Base-by-base conservation (phyloP, 306 rosid species). In the Adenanthera pavonina region DNA sequence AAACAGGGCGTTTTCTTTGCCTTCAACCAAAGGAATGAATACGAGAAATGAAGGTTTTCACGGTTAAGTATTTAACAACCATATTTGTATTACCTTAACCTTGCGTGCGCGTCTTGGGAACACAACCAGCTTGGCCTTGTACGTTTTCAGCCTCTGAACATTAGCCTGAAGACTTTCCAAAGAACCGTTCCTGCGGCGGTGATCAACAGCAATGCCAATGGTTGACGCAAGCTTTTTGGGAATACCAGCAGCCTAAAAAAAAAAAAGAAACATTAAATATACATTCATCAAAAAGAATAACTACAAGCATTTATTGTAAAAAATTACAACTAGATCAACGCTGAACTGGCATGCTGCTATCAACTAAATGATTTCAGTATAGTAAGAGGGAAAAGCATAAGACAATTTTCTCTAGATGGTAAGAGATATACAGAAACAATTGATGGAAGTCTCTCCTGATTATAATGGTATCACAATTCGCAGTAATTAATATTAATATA, bases 91-190 rank as follows among this genome's bases (percentile, higher is more conserved):
- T 59, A 88, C 84, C 89, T 85, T 88, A 9, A 81, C 74, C 46
- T 83, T 84, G 46, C 81, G 78, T 16, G 87, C 88, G 20, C 88
- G 84, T 72, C 90, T 89, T 77, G 92, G 92, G 88, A 89, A 89
- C 56, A 89, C 88, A 2, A 86, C 89, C 48, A 84, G 61, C 69
- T 89, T 89, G n/a, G 89, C 90, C 89, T 82, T 84, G 75, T 77
- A 89, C 17, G 88, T 86, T 66, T 89, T 89, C 66, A 86, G 76
- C 83, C 92, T 85, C 62, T 80, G 90, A 7, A 85, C 86, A 74
- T 84, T 86, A 52, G 76, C 74, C 66, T 89, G 90, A 11, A 89
- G 85, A 41, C 92, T 73, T 49, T 89, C 90, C 71, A 86, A 78
- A 12, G 90, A 89, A 13, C 81, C 81, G 30, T 82, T 89, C 78